phyloP scores from a whole-genome alignment of 2,329 filamentous ascomycete genomes.

The Fusarium coicis region DNA sequence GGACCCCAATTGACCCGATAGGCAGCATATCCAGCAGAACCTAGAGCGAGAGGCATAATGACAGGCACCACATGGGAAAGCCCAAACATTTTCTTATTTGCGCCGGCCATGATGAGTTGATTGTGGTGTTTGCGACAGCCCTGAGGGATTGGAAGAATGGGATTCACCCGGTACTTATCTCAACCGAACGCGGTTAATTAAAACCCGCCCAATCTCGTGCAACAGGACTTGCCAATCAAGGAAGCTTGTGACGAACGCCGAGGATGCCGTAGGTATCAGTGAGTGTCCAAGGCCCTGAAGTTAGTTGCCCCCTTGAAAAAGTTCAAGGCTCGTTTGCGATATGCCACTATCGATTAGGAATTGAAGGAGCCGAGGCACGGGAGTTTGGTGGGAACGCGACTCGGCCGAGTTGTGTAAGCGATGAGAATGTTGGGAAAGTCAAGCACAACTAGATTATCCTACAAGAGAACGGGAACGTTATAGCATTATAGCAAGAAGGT shows the following conservation, averaged over 20 bases:
- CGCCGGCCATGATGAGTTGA: constrained; percentile 47
- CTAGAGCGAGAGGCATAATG: constrained; percentile 55
- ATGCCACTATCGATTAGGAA: constrained; percentile 17
- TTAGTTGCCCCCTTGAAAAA: neutral
- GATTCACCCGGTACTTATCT: constrained; percentile 8
- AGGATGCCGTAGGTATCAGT: constrained; percentile 1
- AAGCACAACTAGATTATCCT: neutral
- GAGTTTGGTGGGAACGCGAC: constrained; percentile 25
- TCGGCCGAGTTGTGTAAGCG: constrained; percentile 4
- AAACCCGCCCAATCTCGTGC: neutral
- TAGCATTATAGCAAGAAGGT: neutral
- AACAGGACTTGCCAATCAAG: neutral
- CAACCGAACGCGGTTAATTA: neutral
- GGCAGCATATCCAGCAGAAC: constrained; percentile 59
- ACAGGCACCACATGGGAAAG: constrained; percentile 52
- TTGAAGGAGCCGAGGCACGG: constrained; percentile 36
- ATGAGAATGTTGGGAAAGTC: constrained; percentile 11
- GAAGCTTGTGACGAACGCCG: neutral
- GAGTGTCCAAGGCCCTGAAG: neutral
- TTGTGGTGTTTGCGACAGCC: constrained; percentile 14
- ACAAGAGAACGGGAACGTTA: neutral
- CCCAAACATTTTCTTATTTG: constrained; percentile 48
- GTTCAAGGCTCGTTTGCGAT: constrained; percentile 1
- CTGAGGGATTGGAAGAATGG: constrained; percentile 1
- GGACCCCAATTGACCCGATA: constrained; percentile 56